Evolutionary conservation across 768 basidiomycete genomes (phyloP).

Genomic region (Pleurotus tuber-regium): DNA sequence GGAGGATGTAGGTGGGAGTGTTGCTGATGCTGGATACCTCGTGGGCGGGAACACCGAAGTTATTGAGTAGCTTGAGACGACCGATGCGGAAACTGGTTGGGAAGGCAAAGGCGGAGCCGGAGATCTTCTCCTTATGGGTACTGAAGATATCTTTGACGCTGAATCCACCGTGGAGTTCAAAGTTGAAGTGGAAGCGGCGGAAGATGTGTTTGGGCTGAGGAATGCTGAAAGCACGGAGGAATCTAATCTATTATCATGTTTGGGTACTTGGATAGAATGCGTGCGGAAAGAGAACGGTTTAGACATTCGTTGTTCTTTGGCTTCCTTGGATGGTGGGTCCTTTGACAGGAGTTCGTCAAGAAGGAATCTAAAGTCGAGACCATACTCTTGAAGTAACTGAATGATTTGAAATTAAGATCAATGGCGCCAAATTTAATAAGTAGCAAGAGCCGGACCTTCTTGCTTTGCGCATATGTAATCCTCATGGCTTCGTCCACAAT

Average conservation of each 20-base stretch:
- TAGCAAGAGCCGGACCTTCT: no score
- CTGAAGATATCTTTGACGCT: conserved; percentile 9
- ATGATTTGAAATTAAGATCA: conserved; percentile 1
- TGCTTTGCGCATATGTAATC: conserved; percentile 78
- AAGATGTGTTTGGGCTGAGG: conserved; percentile 8
- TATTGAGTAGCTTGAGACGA: not conserved
- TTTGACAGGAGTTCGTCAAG: conserved; percentile 69
- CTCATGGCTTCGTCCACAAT: conserved; percentile 76
- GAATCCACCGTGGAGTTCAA: conserved; percentile 18
- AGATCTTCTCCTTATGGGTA: conserved; percentile 11
- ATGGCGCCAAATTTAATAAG: conserved; percentile 10
- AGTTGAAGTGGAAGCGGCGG: conserved; percentile 14
- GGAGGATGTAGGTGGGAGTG: conserved; percentile 2
- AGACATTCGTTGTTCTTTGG: conserved; percentile 16
- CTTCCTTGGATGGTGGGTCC: conserved; percentile 39
- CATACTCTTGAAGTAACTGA: conserved; percentile 87
- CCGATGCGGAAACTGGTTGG: conserved; percentile 2
- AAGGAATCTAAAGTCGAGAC: conserved; percentile 92
- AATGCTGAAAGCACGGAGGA: conserved; percentile 16
- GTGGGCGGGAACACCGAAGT: not conserved
- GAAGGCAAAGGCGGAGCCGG: conserved; percentile 12
- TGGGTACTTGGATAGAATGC: conserved; percentile 25
- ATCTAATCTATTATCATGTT: conserved; percentile 23
- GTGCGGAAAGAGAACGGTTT: conserved; percentile 27
- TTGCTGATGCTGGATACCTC: conserved; percentile 5